Evolutionary conservation across 1,139 yeast genomes (phyloP), one percentile per base, ranked within the genome.

Genomic region (Candida dubliniensis): DNA sequence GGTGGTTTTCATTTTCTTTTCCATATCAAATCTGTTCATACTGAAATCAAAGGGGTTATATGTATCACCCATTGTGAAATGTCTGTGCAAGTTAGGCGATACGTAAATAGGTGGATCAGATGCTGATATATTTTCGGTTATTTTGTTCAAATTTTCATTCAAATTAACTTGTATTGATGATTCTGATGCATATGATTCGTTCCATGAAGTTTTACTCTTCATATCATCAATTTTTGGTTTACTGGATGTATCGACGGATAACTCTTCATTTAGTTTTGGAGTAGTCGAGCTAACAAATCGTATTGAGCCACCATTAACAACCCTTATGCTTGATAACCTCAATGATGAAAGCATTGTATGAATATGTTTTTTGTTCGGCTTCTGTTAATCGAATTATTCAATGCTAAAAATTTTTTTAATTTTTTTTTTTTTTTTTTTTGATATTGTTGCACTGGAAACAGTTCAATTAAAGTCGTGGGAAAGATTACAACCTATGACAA

Each of bases 41-140:
- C 87, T 80, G 52, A 85, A 84, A 63, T 85, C 91, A 66, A 84
- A 85, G 41, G 95, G 91, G 53, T 84, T 88, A 57, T 85, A 84
- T 1, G 76, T 71, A 2, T 73, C 67, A 30, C 77, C 77, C 4
- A 61, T 58, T 10, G 59, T 60, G 55, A 81, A 78, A 40, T 60
- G 63, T 49, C 67, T 73, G 31, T 72, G 63, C 52, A 76, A 71
- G 27, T 41, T 31, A 12, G 47, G 45, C 34, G 55, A 55, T 18
- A 66, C 56, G 24, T 55, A 52, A 15, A 63, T 49, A 8, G 70
- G 67, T 33, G 48, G 47, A 15, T 39, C 49, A 3, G 12, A 64
- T 54, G 67, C 60, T 11, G 54, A 45, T 9, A 57, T 60, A 40
- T 49, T 55, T 23, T 56, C 53, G n/a, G 57, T 53, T n/a, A 57